phyloP scores from a whole-genome alignment of 108 stramenopile species.

The Mediolabrus comicus region DNA sequence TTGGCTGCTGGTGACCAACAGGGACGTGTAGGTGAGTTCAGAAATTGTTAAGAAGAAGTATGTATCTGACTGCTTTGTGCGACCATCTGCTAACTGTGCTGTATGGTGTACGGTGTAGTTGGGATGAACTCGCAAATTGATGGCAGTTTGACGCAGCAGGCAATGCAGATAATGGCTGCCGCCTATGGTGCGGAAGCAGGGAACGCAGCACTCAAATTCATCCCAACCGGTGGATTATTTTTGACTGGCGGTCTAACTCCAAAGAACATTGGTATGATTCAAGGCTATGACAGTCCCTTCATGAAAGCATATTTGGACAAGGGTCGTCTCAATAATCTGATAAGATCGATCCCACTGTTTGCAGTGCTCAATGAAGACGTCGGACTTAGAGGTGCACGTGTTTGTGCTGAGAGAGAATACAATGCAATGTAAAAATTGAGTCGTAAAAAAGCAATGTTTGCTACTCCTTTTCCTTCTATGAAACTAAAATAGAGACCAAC shows the following conservation, averaged over 20 bases:
- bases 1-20: conserved; percentile 63
- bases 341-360: conserved; percentile 79
- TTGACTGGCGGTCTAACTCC: conserved; percentile 95
- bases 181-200: conserved; percentile 95
- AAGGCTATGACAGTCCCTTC: conserved; percentile 82
- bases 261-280: conserved; percentile 87
- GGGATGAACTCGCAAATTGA: conserved; percentile 44
- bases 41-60: too few species aligned
- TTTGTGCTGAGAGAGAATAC: conserved; percentile 51
- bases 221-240: conserved; percentile 95
- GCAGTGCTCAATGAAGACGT: conserved; percentile 94
- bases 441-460: not conserved
- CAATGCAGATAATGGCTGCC: conserved; percentile 66
- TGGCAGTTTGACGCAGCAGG: conserved; percentile 54
- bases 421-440: not conserved
- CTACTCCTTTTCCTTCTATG: not conserved
- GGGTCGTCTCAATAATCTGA: conserved; percentile 79
- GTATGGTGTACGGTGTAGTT: too few species aligned
- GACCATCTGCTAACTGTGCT: too few species aligned
- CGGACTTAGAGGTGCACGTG: conserved; percentile 88
- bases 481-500: not conserved
- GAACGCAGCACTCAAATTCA: conserved; percentile 82
- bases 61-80: too few species aligned
- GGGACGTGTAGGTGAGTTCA: too few species aligned
- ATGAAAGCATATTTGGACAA: conserved; percentile 91